Conservation (phyloP, 495 filamentous ascomycete genomes). For the Aspergillus incahuasiensis region DNA sequence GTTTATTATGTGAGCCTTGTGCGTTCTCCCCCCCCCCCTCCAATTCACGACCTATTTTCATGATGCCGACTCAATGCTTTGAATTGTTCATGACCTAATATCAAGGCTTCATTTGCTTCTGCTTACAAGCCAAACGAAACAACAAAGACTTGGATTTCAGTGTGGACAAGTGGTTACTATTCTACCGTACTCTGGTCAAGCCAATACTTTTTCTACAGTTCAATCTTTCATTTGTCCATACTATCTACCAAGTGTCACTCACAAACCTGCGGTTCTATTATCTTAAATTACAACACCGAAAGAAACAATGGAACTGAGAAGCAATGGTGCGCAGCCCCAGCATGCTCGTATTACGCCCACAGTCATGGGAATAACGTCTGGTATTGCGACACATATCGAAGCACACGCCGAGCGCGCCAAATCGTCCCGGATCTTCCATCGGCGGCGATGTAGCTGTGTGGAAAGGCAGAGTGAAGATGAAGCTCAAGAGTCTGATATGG, state of each 20-base stretch:
- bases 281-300: neutral
- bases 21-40: no score
- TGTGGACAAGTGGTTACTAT: neutral
- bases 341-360: neutral
- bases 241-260: neutral
- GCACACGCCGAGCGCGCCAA: neutral
- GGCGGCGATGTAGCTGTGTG: neutral
- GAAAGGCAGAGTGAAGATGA: neutral
- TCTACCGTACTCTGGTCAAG: neutral
- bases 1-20: neutral
- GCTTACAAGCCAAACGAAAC: neutral
- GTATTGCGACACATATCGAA: neutral
- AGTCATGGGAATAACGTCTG: neutral
- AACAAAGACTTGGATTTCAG: neutral
- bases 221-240: neutral
- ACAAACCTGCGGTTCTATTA: neutral
- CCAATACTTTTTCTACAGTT: neutral
- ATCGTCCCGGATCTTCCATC: neutral
- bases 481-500: neutral
- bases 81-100: slow-evolving; percentile 7
- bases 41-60: neutral
- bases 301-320: neutral
- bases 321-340: neutral
- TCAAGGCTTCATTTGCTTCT: neutral
- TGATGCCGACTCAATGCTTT: neutral